Evolutionary conservation across 1,139 yeast species (phyloP).

Genomic region (Citeromyces hawaiiensis): DNA sequence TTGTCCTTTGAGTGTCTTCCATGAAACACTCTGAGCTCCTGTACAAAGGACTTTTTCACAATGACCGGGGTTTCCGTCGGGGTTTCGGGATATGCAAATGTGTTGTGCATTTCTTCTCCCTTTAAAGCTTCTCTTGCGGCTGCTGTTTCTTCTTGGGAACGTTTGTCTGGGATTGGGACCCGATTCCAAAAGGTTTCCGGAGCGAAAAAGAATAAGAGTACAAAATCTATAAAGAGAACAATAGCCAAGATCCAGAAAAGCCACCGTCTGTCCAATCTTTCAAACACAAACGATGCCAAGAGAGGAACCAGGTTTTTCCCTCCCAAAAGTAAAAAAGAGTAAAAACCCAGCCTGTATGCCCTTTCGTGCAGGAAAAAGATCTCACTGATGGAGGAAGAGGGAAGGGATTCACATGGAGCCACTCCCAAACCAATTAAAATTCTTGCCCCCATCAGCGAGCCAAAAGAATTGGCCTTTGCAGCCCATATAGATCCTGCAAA

Average conservation of each 20-base stretch:
- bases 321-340: conserved; percentile 46
- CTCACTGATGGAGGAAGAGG: conserved; percentile 50
- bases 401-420: conserved; percentile 49
- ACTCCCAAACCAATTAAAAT: conserved; percentile 46
- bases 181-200: conserved; percentile 61
- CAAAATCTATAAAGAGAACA: conserved; percentile 31
- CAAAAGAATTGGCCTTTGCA: conserved; percentile 33
- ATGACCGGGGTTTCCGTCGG: too few relatives aligned
- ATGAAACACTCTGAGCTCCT: conserved; percentile 17
- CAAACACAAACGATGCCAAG: conserved; percentile 39
- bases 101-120: conserved; percentile 4
- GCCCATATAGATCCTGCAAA: conserved; percentile 44
- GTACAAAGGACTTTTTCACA: conserved; percentile 12
- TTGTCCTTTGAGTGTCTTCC: conserved; percentile 37
- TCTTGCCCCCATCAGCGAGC: conserved; percentile 43
- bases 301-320: conserved; percentile 51
- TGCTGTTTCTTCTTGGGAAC: conserved; percentile 34
- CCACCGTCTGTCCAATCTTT: conserved; percentile 42
- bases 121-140: conserved; percentile 26
- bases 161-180: conserved; percentile 33
- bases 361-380: conserved; percentile 53
- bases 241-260: conserved; percentile 46
- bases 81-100: conserved; percentile 5
- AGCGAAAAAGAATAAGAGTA: conserved; percentile 37
- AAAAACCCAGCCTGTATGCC: conserved; percentile 50